Evolutionary conservation across 108 stramenopile species (phyloP).

Genomic region (Cyclotella sp.): DNA sequence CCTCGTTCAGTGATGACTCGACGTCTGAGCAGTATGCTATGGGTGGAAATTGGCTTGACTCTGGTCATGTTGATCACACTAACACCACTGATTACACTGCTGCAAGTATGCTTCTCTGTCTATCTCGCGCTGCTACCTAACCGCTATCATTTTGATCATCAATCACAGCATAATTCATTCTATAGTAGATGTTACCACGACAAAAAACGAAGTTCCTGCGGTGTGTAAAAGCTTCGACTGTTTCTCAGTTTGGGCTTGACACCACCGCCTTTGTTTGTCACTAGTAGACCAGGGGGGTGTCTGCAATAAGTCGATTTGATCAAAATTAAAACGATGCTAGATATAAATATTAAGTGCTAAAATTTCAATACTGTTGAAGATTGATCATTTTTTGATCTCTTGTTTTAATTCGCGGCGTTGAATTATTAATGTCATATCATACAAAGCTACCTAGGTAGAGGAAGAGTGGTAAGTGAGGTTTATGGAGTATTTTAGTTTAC

Average conservation of each 20-base stretch:
- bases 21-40: background rate
- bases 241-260: too few species aligned
- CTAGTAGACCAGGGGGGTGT: too few species aligned
- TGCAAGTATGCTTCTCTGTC: slow-evolving; percentile 5
- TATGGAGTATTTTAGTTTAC: background rate
- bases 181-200: background rate
- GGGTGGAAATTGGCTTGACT: background rate
- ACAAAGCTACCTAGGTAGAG: too few species aligned
- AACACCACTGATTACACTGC: slow-evolving; percentile 4
- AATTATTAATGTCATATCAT: too few species aligned
- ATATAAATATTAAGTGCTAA: too few species aligned
- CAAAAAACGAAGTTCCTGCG: background rate
- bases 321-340: too few species aligned
- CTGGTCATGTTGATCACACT: background rate
- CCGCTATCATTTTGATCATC: background rate
- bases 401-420: too few species aligned
- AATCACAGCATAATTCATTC: background rate
- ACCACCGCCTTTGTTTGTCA: too few species aligned
- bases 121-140: slow-evolving; percentile 3
- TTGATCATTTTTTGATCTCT: too few species aligned
- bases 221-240: background rate
- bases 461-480: too few species aligned
- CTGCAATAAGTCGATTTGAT: too few species aligned
- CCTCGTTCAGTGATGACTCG: background rate
- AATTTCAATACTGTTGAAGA: too few species aligned